Percentiles rank a stretch among this genome's conserved stretches.
Evolutionary conservation across 192 early-diverging fungal genomes (phyloP).

Genomic region (Coemansia sp.): DNA sequence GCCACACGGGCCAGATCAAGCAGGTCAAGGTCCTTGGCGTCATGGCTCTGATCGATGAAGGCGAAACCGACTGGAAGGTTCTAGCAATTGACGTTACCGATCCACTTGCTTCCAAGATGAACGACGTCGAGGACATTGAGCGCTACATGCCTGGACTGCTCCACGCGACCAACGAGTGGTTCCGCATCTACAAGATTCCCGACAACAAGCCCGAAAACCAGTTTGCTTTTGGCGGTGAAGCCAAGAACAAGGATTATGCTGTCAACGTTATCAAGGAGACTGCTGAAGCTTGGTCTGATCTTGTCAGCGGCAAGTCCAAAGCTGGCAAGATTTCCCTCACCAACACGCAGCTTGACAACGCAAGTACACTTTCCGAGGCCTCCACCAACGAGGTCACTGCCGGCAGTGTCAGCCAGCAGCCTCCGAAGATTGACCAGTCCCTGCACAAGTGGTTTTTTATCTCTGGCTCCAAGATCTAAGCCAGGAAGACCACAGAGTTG

Average conservation of each 20-base stretch:
- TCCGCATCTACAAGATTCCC: conserved; percentile 99
- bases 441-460: conserved; percentile 99
- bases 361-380: conserved; percentile 65
- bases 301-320: conserved; percentile 75
- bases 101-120: conserved; percentile 94
- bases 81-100: conserved; percentile 98
- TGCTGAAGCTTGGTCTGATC: conserved; percentile 88
- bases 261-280: conserved; percentile 88
- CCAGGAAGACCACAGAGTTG: neutral
- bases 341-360: conserved; percentile 72
- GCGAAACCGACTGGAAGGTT: conserved; percentile 99
- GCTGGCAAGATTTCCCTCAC: conserved; percentile 70
- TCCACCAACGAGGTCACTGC: conserved; percentile 60
- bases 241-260: conserved; percentile 85
- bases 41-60: conserved; percentile 98
- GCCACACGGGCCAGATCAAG: conserved; percentile 92
- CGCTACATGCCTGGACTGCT: conserved; percentile 94
- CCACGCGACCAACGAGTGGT: conserved; percentile 98
- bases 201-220: conserved; percentile 99
- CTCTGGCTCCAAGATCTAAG: conserved; percentile 69
- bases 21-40: conserved; percentile 98
- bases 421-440: conserved; percentile 38
- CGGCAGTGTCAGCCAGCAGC: conserved; percentile 52
- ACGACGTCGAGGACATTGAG: conserved; percentile 99
- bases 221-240: conserved; percentile 94